Percentiles rank a stretch among this genome's conserved stretches.
These are phyloP conservation scores for Ceriops decandra DNA, from an alignment of 345 rosid species.

Conservation along the genomic window DNA sequence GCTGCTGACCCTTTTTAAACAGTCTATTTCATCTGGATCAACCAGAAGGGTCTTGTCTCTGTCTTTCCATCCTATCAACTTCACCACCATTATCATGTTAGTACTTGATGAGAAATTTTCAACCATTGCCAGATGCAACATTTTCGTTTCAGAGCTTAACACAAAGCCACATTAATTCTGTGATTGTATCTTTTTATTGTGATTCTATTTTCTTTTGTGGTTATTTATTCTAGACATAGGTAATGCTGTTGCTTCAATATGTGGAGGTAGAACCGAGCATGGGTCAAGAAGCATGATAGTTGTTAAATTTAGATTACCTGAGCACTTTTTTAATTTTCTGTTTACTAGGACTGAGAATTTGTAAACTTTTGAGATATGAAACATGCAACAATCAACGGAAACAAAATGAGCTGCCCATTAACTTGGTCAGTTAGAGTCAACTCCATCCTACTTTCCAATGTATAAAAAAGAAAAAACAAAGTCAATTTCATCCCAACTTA, in stretches of 20 bases:
- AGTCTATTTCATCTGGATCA: conserved; percentile 79
- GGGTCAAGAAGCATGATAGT: too few relatives aligned
- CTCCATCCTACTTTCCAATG: too few relatives aligned
- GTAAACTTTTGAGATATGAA: neutral
- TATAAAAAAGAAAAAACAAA: too few relatives aligned
- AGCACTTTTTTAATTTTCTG: neutral
- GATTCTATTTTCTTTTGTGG: neutral
- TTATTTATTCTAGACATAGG: neutral
- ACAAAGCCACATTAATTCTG: neutral
- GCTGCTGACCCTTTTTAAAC: conserved; percentile 54
- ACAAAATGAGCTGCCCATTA: too few relatives aligned
- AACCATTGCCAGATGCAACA: neutral
- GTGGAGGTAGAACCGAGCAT: too few relatives aligned
- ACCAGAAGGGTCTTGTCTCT: conserved; percentile 76
- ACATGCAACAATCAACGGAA: too few relatives aligned
- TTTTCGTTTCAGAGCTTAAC: neutral
- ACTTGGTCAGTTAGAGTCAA: too few relatives aligned
- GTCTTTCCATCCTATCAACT: conserved; percentile 98
- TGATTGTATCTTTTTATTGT: neutral
- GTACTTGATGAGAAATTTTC: conserved; percentile 1
- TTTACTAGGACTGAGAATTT: neutral
- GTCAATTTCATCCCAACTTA: too few relatives aligned
- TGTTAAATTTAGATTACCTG: neutral
- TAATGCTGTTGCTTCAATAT: too few relatives aligned
- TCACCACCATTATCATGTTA: conserved; percentile 31